Base-by-base conservation (phyloP, 2,329 filamentous ascomycete genomes). In the Botryotinia globosa region DNA sequence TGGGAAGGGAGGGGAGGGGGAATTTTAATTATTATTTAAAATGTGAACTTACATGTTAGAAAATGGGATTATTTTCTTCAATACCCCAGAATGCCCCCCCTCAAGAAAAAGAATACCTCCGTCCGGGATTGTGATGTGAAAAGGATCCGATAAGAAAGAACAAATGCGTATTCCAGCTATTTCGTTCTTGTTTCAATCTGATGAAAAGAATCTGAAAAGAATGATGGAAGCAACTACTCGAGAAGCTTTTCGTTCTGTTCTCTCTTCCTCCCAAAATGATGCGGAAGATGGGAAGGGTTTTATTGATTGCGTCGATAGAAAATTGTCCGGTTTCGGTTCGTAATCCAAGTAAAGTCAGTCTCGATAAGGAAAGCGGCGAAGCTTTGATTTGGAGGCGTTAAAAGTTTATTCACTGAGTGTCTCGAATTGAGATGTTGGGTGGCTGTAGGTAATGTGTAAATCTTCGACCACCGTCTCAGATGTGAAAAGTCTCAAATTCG, bases 341-440 rank as follows among this genome's bases (percentile, higher is more conserved):
- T 79, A 77, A 79, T 79, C 78, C 75, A 51, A n/a, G n/a, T n/a
- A n/a, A n/a, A n/a, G 48, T 51, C 48, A 79, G 78, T 76, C 75
- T 51, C 7, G 68, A 45, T 37, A 61, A 67, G 72, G 75, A 59
- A 76, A 72, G 73, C 70, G 69, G 74, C 74, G 74, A 63, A 42
- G 69, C 58, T 61, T 61, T 25, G 58, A 61, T 37, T n/a, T 48
- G 42, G 42, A 73, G 45, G 29, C 44, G 58, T 59, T 3, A 1
- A n/a, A 61, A 61, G 42, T 70, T 69, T 61, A 37, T 25, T 39
- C 4, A 29, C 48, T 14, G 48, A 20, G 5, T 70, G 70, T 37
- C 51, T 63, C 69, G 51, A 71, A 69, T 62, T 16, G 45, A 68
- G 45, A 68, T 72, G 74, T 73, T 37, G 66, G 42, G 69, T 42